phyloP scores from a whole-genome alignment of 352 stramenopile species.

The Pilasporangium apinafurcum region DNA sequence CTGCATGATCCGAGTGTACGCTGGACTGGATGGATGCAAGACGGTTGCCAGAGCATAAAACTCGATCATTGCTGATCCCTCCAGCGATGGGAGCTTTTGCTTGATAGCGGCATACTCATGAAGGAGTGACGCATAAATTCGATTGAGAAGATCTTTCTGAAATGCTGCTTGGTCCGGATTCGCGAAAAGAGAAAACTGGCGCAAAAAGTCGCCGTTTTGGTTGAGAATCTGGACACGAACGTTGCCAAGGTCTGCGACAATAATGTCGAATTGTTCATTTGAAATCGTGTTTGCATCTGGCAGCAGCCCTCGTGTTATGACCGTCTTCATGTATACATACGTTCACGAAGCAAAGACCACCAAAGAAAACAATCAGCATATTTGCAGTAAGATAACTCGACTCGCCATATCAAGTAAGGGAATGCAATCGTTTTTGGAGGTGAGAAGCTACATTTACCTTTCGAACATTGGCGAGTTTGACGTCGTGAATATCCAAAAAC shows the following conservation, averaged over 20 bases:
- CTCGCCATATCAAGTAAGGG: no score
- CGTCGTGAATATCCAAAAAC: slow-evolving; percentile 45
- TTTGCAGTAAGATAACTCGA: no score
- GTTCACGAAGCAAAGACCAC: no score
- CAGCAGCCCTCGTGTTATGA: slow-evolving; percentile 25
- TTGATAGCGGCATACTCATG: slow-evolving; percentile 22
- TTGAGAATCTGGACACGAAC: slow-evolving; percentile 68
- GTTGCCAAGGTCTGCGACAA: slow-evolving; percentile 59
- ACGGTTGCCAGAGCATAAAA: slow-evolving; percentile 27
- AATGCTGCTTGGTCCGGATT: slow-evolving; percentile 29
- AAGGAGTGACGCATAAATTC: slow-evolving; percentile 15
- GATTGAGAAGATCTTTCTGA: slow-evolving; percentile 25
- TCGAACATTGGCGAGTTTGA: slow-evolving; percentile 50
- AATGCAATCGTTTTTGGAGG: no score
- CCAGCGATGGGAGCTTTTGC: slow-evolving; percentile 9
- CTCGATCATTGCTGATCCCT: slow-evolving; percentile 14
- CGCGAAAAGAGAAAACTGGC: slow-evolving; percentile 42
- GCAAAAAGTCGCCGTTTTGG: slow-evolving; percentile 41
- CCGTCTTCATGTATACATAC: slow-evolving; percentile 13
- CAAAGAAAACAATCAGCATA: neutral
- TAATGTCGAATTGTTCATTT: slow-evolving; percentile 66
- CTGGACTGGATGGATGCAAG: slow-evolving; percentile 30
- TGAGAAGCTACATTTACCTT: slow-evolving; percentile 24
- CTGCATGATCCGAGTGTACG: slow-evolving; percentile 29
- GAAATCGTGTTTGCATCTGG: slow-evolving; percentile 23